These are phyloP conservation scores for Plenodomus biglobosus DNA, from an alignment of 2,329 filamentous ascomycete species.

Conservation along the genomic window DNA sequence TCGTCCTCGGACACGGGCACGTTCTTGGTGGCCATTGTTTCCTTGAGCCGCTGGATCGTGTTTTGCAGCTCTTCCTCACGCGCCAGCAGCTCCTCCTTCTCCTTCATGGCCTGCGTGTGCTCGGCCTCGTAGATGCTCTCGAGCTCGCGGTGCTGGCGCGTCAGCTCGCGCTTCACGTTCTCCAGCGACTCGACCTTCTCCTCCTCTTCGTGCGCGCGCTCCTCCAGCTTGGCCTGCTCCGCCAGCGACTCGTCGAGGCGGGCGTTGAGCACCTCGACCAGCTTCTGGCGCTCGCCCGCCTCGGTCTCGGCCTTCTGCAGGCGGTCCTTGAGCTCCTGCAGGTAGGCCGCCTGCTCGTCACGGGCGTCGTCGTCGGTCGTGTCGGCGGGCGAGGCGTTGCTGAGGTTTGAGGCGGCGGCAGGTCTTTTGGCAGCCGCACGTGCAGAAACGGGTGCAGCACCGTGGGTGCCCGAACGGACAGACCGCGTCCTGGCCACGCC, in stretches of 20 bases:
- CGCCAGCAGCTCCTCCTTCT: slow-evolving; percentile 84
- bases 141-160: slow-evolving; percentile 83
- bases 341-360: slow-evolving; percentile 74
- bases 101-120: slow-evolving; percentile 80
- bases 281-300: slow-evolving; percentile 79
- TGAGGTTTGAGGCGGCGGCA: slow-evolving; percentile 36
- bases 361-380: slow-evolving; percentile 64
- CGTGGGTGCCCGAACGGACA: slow-evolving; percentile 33
- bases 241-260: slow-evolving; percentile 80
- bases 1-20: slow-evolving; percentile 54
- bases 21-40: slow-evolving; percentile 77
- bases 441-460: slow-evolving; percentile 43
- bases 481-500: slow-evolving; percentile 37
- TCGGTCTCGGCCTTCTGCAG: slow-evolving; percentile 76
- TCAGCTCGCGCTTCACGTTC: slow-evolving; percentile 81
- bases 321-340: slow-evolving; percentile 83
- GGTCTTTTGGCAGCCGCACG: slow-evolving; percentile 44
- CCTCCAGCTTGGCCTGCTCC: slow-evolving; percentile 85
- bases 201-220: slow-evolving; percentile 82
- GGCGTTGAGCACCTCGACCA: slow-evolving; percentile 80
- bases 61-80: slow-evolving; percentile 88
- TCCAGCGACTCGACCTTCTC: slow-evolving; percentile 78
- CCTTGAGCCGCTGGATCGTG: slow-evolving; percentile 89
- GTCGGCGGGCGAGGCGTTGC: slow-evolving; percentile 42
- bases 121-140: slow-evolving; percentile 92